These are phyloP conservation scores for Aspergillus sp. DNA, from an alignment of 2,329 filamentous ascomycete species.

Conservation along the genomic window DNA sequence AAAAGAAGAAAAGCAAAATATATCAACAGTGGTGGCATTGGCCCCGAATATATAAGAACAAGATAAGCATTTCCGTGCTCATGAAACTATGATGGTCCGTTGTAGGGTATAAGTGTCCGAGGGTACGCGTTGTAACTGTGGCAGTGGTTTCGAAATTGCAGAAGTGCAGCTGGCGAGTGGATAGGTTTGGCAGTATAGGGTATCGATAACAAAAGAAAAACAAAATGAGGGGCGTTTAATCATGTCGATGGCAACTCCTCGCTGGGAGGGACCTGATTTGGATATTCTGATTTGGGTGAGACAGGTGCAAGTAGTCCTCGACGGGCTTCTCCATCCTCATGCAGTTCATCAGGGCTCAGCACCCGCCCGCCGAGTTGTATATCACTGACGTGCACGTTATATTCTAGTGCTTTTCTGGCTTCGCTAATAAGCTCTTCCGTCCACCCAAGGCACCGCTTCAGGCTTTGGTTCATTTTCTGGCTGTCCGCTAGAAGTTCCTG, in stretches of 20 bases:
- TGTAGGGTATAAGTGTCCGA: not conserved
- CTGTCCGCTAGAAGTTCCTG: slow-evolving; percentile 84
- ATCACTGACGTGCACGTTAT: slow-evolving; percentile 75
- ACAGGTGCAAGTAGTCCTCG: slow-evolving; percentile 1
- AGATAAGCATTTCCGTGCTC: not conserved
- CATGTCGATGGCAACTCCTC: not conserved
- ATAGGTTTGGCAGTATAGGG: not conserved
- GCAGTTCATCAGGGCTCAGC: slow-evolving; percentile 65
- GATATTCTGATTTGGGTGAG: not conserved
- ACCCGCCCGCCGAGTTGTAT: slow-evolving; percentile 79
- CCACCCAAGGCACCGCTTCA: slow-evolving; percentile 85
- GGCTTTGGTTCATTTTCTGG: slow-evolving; percentile 91
- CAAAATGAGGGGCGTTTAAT: not conserved
- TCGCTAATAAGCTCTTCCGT: slow-evolving; percentile 89
- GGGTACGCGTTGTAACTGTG: not conserved
- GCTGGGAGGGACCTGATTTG: not conserved
- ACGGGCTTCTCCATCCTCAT: slow-evolving; percentile 24
- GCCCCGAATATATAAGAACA: not conserved
- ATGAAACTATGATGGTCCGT: not conserved
- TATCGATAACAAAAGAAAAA: slow-evolving; percentile 3
- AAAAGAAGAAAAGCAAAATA: slow-evolving; percentile 11
- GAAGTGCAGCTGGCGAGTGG: not conserved
- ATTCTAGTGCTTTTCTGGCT: slow-evolving; percentile 81
- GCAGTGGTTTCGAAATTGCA: not conserved
- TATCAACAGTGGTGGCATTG: slow-evolving; percentile 1